A percentile compares a stretch with the other conserved stretches of the same genome.
Conservation (phyloP, 2,329 filamentous ascomycete species). For the Penicillium sp. region DNA sequence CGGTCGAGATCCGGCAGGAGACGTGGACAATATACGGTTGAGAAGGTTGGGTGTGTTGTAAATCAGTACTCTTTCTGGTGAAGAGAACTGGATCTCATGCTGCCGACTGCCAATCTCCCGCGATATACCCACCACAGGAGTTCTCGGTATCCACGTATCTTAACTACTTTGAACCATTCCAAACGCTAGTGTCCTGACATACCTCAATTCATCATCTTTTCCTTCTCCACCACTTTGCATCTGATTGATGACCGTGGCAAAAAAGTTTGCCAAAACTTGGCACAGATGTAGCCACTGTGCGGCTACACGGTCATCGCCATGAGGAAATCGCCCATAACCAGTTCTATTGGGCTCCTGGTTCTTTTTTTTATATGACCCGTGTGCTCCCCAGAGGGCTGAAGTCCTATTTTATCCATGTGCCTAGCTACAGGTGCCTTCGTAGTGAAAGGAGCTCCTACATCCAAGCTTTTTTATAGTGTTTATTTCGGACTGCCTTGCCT, state of each 20-base stretch:
- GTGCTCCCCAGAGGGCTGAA: slow-evolving; percentile 8
- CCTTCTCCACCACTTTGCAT: slow-evolving; percentile 4
- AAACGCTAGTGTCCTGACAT: not conserved
- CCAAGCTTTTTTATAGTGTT: slow-evolving; percentile 1
- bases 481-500: slow-evolving; percentile 1
- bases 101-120: slow-evolving; percentile 1
- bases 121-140: not conserved
- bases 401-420: slow-evolving; percentile 11
- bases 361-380: slow-evolving; percentile 19
- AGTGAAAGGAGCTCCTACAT: slow-evolving; percentile 13
- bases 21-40: not conserved
- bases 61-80: not conserved
- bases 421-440: slow-evolving; percentile 9
- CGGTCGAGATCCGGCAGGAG: not conserved
- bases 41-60: not conserved
- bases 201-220: not conserved
- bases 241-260: slow-evolving; percentile 24
- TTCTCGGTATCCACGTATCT: not conserved
- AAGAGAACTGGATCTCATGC: not conserved
- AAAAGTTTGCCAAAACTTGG: slow-evolving; percentile 3
- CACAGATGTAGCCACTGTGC: slow-evolving; percentile 7
- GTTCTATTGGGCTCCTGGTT: slow-evolving; percentile 4
- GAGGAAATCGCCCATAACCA: slow-evolving; percentile 4
- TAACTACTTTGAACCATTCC: not conserved
- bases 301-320: slow-evolving; percentile 13